Evolutionary conservation across 2,329 filamentous ascomycete genomes (phyloP), one percentile per base, ranked within the genome.

Genomic region (Hypocrella siamensis): DNA sequence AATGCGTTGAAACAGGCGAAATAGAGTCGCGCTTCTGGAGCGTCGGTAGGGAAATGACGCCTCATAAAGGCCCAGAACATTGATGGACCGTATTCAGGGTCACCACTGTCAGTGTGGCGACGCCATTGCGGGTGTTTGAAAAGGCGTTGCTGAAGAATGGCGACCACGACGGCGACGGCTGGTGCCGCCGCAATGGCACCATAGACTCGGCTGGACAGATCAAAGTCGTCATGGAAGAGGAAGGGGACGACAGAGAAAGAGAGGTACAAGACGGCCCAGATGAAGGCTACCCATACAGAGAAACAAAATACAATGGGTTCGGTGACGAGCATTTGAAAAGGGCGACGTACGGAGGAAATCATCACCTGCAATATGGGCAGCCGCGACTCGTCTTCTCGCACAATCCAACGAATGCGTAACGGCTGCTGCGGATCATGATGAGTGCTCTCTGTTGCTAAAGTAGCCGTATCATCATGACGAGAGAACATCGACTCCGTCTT

Each of bases 191-290:
- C 73, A 59, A 90, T 76, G 16, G 80, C 70, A 0, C 69, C 58
- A 44, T 93, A 94, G 4, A 88, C 67, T 6, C 74, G 70, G 31
- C 80, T 81, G 1, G 69, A 65, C 22, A 75, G 56, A 37, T 63
- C 67, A 58, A 92, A 88, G 41, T 60, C 56, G 5, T 60, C 65
- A 16, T 60, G 46, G 53, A 90, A 92, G 17, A 93, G 75, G 4
- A 90, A 65, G 0, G 85, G 82, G 5, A 93, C 71, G 1, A 82
- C 79, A 11, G 73, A 72, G 42, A 93, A 88, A 10, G 79, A 83
- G 14, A 93, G 61, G 51, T 93, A 94, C 0, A 94, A 67, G 0
- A 93, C 70, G 0, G 79, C 84, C 86, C 86, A 94, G 15, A 77
- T 77, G 51, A 94, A 94, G 1, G 82, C 68, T 1, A 85, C 78